A percentile compares a stretch with the other conserved stretches of the same genome.
Conservation (phyloP, 768 basidiomycete species). For the Lactifluus subvellereus region DNA sequence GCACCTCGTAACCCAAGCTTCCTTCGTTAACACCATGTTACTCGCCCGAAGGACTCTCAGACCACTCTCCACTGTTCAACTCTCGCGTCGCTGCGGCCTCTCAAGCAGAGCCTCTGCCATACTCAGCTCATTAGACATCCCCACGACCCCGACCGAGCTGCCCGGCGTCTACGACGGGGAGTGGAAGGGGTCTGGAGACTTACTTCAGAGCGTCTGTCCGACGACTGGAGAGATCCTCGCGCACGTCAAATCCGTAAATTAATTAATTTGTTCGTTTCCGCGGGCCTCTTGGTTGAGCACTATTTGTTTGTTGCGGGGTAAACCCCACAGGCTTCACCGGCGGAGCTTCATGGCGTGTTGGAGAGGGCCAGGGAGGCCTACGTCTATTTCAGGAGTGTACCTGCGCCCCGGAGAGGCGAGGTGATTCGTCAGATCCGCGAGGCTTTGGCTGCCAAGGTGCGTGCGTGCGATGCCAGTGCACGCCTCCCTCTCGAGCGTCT, state of each 20-base stretch:
- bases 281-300: no score
- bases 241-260: conserved; percentile 58
- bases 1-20: no score
- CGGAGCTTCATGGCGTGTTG: conserved; percentile 66
- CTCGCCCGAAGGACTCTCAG: conserved; percentile 14
- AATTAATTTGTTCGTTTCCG: no score
- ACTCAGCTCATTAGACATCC: conserved; percentile 59
- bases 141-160: conserved; percentile 46
- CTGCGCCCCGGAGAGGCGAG: conserved; percentile 86
- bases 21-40: conserved; percentile 4
- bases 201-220: conserved; percentile 70
- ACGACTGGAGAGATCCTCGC: conserved; percentile 84
- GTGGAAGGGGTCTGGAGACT: conserved; percentile 73
- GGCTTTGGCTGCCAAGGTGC: conserved; percentile 66
- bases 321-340: conserved; percentile 50
- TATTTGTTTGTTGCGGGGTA: not conserved
- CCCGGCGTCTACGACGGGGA: conserved; percentile 77
- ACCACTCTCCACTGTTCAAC: conserved; percentile 18
- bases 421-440: conserved; percentile 83
- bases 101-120: conserved; percentile 68
- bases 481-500: not conserved
- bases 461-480: not conserved
- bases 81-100: conserved; percentile 41
- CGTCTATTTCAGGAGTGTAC: conserved; percentile 61
- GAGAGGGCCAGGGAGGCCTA: conserved; percentile 71